These are phyloP conservation scores for Dothideomycetes sp. DNA, from an alignment of 2,329 filamentous ascomycete species.

Conservation along the genomic window DNA sequence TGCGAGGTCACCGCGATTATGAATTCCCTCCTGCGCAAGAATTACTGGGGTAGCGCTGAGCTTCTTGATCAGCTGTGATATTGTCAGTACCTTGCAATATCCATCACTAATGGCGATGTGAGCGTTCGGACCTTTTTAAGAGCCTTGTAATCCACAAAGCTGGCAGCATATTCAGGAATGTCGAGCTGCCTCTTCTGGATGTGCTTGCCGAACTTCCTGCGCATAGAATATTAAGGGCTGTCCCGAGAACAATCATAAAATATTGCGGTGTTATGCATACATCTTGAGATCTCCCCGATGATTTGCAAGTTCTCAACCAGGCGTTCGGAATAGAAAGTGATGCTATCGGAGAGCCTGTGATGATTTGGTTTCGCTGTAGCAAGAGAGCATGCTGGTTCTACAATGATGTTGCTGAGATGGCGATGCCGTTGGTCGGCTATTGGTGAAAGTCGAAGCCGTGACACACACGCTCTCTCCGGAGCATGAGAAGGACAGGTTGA, in stretches of 20 bases:
- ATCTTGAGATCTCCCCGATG: too few relatives aligned
- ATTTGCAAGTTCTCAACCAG: too few relatives aligned
- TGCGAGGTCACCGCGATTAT: constrained; percentile 30
- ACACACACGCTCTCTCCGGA: not conserved
- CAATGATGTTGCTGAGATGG: not conserved
- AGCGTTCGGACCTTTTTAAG: constrained; percentile 72
- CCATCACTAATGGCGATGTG: not conserved
- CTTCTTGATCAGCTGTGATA: constrained; percentile 84
- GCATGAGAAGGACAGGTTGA: not conserved
- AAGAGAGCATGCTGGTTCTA: not conserved
- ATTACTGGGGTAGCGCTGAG: constrained; percentile 85
- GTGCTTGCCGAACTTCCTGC: constrained; percentile 99
- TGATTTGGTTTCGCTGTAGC: not conserved
- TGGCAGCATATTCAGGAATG: constrained; percentile 96
- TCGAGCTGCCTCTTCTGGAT: constrained; percentile 99
- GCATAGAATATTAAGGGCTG: not conserved
- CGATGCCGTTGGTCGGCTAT: not conserved
- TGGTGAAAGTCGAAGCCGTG: not conserved
- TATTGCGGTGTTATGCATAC: too few relatives aligned
- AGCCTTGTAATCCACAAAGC: constrained; percentile 98
- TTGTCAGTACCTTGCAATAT: constrained; percentile 16
- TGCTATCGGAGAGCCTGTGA: not conserved
- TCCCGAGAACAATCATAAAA: not conserved
- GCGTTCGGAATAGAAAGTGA: too few relatives aligned
- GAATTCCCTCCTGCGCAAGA: constrained; percentile 45